A percentile compares a stretch with the other conserved stretches of the same genome.
Evolutionary conservation across 768 basidiomycete species (phyloP).

Genomic region (Ramaria sp.): DNA sequence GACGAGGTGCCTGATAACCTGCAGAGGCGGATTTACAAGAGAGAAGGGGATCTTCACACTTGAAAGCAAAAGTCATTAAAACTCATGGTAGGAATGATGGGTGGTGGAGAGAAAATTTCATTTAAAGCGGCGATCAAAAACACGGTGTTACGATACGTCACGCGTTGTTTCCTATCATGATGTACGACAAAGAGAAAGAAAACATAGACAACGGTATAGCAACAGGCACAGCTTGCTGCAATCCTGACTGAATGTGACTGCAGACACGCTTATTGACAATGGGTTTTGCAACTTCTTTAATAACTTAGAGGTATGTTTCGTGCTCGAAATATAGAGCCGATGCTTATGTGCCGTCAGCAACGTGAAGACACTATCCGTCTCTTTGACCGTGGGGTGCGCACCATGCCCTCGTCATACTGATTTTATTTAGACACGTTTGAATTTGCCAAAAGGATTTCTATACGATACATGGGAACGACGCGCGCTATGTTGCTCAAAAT

Average conservation of each 20-base stretch:
- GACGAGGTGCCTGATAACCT: no score
- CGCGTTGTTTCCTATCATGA: constrained; percentile 1
- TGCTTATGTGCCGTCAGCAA: neutral
- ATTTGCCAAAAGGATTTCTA: constrained; percentile 46
- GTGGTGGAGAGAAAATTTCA: neutral
- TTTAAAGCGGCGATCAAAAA: neutral
- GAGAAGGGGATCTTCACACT: neutral
- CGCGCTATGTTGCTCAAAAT: constrained; percentile 73
- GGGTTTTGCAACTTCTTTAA: constrained; percentile 9
- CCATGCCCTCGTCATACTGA: no score
- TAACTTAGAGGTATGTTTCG: constrained; percentile 1
- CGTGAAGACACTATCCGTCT: constrained; percentile 69
- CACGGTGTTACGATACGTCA: neutral
- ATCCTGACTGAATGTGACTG: neutral
- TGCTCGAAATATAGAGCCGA: neutral
- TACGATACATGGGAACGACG: constrained; percentile 82
- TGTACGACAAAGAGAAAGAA: constrained; percentile 10
- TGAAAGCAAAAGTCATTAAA: neutral
- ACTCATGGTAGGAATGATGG: neutral
- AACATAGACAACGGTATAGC: constrained; percentile 1
- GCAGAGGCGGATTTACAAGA: no score
- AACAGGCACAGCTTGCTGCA: neutral
- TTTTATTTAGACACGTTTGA: neutral
- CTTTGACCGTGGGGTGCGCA: constrained; percentile 52
- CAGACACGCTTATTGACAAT: constrained; percentile 1